Evolutionary conservation across 1,284 basidiomycete genomes (phyloP).

Genomic region (Coniophora puteana): DNA sequence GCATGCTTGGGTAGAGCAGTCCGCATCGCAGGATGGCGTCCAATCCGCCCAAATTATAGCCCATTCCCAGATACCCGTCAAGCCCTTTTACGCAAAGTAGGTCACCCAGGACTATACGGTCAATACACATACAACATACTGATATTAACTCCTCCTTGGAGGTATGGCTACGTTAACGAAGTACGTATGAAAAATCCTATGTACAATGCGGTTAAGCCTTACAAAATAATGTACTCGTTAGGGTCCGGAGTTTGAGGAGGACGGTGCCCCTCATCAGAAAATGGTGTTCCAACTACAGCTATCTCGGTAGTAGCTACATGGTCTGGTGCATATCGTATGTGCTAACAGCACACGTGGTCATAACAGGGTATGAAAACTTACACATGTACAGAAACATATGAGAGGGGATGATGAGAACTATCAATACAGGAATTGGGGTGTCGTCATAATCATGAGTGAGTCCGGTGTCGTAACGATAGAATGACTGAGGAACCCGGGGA

Average conservation of each 20-base stretch:
- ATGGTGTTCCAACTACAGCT: constrained; percentile 59
- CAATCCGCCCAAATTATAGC: constrained; percentile 39
- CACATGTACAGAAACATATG: no score
- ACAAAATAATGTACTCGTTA: constrained; percentile 23
- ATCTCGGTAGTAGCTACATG: constrained; percentile 20
- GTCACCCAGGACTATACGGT: constrained; percentile 22
- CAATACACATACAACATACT: constrained; percentile 7
- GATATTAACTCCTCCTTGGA: constrained; percentile 26
- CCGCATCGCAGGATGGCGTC: constrained; percentile 31
- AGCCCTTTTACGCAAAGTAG: constrained; percentile 72
- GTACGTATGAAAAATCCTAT: constrained; percentile 39
- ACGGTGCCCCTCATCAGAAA: constrained; percentile 76
- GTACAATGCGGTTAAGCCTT: constrained; percentile 33
- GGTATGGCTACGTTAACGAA: constrained; percentile 68
- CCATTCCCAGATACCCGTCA: constrained; percentile 70
- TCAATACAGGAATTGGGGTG: constrained; percentile 33
- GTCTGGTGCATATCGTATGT: constrained; percentile 17
- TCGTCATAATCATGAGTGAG: constrained; percentile 21
- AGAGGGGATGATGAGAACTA: constrained; percentile 30
- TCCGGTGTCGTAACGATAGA: constrained; percentile 31
- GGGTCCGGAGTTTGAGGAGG: constrained; percentile 77
- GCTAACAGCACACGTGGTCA: constrained; percentile 10
- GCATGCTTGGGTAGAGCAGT: constrained; percentile 51
- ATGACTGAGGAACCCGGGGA: constrained; percentile 16
- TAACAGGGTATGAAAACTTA: constrained; percentile 33